Base-by-base conservation (phyloP, 306 rosid genomes). In the Pachyrhizus erosus region DNA sequence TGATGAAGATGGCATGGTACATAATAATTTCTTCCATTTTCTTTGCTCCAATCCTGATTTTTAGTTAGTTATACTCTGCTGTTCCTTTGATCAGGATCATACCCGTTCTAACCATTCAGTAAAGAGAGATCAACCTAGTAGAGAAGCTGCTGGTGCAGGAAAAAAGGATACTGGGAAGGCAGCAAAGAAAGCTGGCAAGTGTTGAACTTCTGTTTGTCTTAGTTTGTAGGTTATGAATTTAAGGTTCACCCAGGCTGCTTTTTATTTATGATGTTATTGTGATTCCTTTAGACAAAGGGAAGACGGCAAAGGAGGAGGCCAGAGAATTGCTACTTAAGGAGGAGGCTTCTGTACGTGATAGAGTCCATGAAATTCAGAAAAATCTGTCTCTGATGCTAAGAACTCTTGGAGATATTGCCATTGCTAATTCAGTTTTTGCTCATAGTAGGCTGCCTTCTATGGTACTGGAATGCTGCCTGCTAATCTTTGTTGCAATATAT, bases 251-350 rank as follows among this genome's bases (percentile, higher is more conserved):
- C 45, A 5, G 34, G 40, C 7, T 82, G 27, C 60, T 18, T 74
- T 60, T 42, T 70, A 34, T 27, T 21, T 17, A 43, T 57, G 31
- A 18, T 20, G 27, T 48, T 73, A 43, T 40, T 74, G 49, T 58
- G 76, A 40, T 80, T 79, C 34, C 18, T 66, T 42, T 85, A 93
- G 99, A 96, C 77, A 96, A 96, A 84, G 93, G 93, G 42, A 96
- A 88, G 87, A 92, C 97, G 14, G 96, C 94, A 26, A 96, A 96
- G 83, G 98, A 93, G 83, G 98, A 96, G 89, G 98, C 98, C 61
- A 89, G 99, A 33, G 99, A 93, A 66, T 87, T 91, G 73, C 86
- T 82, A 39, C 97, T 93, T 23, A 87, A 84, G 78, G 98, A 96
- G 91, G 99, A 96, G 86, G 92, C 96, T 60, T 89, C 91, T 29